These are phyloP conservation scores for Colletotrichum sp. DNA, from an alignment of 2,329 filamentous ascomycete species.

Conservation along the genomic window DNA sequence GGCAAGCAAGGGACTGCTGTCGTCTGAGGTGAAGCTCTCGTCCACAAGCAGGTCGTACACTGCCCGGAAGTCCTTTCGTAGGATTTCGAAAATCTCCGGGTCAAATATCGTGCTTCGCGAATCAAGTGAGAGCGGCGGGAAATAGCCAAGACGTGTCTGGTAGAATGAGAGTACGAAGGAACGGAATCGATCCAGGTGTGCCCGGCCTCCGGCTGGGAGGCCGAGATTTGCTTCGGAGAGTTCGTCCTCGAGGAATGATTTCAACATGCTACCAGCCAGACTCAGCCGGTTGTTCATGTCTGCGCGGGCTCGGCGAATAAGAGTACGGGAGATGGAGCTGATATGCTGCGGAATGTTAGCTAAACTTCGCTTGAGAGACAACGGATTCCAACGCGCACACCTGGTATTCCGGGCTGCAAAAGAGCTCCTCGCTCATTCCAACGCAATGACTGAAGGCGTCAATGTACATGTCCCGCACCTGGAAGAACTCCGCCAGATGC, in stretches of 20 bases:
- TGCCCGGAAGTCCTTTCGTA: constrained; percentile 73
- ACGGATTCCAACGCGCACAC: constrained; percentile 43
- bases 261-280: constrained; percentile 61
- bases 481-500: constrained; percentile 70
- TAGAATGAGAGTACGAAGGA: constrained; percentile 72
- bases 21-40: constrained; percentile 51
- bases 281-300: constrained; percentile 71
- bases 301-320: constrained; percentile 65
- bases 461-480: constrained; percentile 69
- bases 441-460: constrained; percentile 80
- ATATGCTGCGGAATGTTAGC: constrained; percentile 45
- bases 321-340: constrained; percentile 61
- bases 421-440: constrained; percentile 72
- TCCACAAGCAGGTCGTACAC: constrained; percentile 77
- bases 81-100: constrained; percentile 60
- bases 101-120: constrained; percentile 53
- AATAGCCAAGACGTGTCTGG: constrained; percentile 70
- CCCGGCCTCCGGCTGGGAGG: constrained; percentile 61
- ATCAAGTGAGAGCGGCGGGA: constrained; percentile 63
- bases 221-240: constrained; percentile 71
- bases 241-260: constrained; percentile 74
- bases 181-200: constrained; percentile 76
- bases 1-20: constrained; percentile 57
- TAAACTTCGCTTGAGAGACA: not conserved
- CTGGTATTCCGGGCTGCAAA: constrained; percentile 62